phyloP scores from a whole-genome alignment of 164 flowering plant genomes.

The Akebia trifoliata region DNA sequence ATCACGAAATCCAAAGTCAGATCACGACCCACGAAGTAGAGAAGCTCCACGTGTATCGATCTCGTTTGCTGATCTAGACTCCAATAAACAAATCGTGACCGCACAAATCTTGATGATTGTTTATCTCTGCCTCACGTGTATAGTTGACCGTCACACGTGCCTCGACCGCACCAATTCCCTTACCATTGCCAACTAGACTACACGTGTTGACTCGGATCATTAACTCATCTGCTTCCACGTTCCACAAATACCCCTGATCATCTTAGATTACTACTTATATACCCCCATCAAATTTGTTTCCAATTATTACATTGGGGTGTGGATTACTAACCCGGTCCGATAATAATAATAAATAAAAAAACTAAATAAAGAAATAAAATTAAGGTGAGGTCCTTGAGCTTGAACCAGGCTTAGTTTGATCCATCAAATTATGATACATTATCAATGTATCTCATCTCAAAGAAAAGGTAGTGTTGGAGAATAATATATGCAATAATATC shows the following conservation, averaged over 20 bases:
- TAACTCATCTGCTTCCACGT: not conserved
- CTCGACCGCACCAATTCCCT: conserved; percentile 4
- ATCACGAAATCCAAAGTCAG: conserved; percentile 3
- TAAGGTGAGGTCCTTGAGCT: too few relatives aligned
- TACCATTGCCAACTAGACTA: not conserved
- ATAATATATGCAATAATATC: too few relatives aligned
- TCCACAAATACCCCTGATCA: too few relatives aligned
- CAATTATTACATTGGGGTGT: too few relatives aligned
- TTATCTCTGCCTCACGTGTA: not conserved
- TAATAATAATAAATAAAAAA: too few relatives aligned
- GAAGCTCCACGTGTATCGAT: conserved; percentile 7
- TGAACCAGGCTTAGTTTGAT: too few relatives aligned
- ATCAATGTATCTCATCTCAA: too few relatives aligned
- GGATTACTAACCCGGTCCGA: too few relatives aligned
- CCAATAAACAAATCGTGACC: conserved; percentile 1
- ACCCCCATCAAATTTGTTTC: not conserved
- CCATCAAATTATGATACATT: too few relatives aligned
- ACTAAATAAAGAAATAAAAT: too few relatives aligned
- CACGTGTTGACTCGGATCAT: conserved; percentile 6
- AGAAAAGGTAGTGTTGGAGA: too few relatives aligned
- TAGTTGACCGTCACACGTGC: not conserved
- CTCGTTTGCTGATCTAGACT: not conserved
- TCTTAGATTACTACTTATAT: too few relatives aligned
- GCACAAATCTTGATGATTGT: not conserved
- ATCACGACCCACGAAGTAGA: conserved; percentile 8